Base-by-base conservation (phyloP, 768 basidiomycete species). In the Amanita pallidorosea region DNA sequence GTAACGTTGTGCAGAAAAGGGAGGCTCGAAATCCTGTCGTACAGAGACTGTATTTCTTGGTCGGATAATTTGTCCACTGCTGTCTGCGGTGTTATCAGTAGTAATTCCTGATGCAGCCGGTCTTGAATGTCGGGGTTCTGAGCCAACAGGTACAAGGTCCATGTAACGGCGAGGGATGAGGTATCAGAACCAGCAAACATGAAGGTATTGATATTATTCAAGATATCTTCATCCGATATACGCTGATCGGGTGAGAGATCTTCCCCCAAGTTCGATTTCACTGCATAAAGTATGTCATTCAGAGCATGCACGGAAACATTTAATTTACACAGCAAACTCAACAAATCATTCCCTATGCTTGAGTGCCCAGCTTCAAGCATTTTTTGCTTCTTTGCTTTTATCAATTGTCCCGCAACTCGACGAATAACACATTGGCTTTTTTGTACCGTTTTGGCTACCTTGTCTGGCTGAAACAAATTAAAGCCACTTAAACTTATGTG, bases 151-250 rank as follows among this genome's bases (percentile, higher is more conserved):
- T 81, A 69, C n/a, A 95, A 64, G 2, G 83, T 81, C 92, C 93
- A 96, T 0, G 88, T 88, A 40, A 95, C 66, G 4, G 83, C 76
- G 25, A 93, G 77, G 2, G 87, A 86, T 9, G 85, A 85, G 0
- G 90, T 89, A 59, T 94, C 90, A 11, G 91, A 88, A 4, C 92
- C 92, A 18, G 86, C 89, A 61, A 92, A 90, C 74, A 92, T 80
- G 63, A 94, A 87, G 0, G 90, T 92, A 57, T 87, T 89, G 64
- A 94, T 82, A 53, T 82, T 91, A 59, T 88, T 72, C 9, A 92
- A 71, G 46, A 94, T 83, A 58, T 95, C 93, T 27, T 85, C 81
- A 60, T 96, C 93, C 0, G 90, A 85, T 56, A 95, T 81, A 33
- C 83, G 77, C 55, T 85, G 79, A 45, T 85, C 81, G 0, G 70